A percentile compares a stretch with the other conserved stretches of the same genome.
Evolutionary conservation across 176 grass and related monocot genomes (phyloP).

Genomic region (Triticum monococcum): DNA sequence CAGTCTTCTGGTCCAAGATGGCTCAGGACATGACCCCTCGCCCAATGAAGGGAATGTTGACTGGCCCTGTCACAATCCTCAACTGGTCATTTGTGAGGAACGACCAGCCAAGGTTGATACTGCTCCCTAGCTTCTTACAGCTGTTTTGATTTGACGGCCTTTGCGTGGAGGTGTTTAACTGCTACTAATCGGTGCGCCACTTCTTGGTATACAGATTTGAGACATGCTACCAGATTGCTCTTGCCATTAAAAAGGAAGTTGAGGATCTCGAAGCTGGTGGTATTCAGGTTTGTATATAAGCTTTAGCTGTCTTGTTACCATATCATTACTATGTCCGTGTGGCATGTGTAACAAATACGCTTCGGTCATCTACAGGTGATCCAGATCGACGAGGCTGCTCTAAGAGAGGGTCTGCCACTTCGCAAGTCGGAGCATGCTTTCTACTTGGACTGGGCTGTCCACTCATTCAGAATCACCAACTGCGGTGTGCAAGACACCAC

Average conservation of each 20-base stretch:
- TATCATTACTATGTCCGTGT: constrained; percentile 5
- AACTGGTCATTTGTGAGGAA: constrained; percentile 99
- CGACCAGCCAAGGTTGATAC: constrained; percentile 82
- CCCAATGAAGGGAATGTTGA: constrained; percentile 99
- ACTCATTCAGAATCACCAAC: constrained; percentile 98
- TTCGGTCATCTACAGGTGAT: constrained; percentile 64
- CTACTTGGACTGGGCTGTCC: constrained; percentile 93
- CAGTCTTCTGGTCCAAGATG: constrained; percentile 86
- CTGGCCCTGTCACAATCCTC: constrained; percentile 93
- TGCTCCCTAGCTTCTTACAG: constrained; percentile 1
- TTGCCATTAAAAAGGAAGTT: constrained; percentile 96
- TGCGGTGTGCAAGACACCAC: constrained; percentile 83
- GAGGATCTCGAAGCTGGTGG: constrained; percentile 86
- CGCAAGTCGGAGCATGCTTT: constrained; percentile 91
- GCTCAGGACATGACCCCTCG: constrained; percentile 93
- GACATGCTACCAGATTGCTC: constrained; percentile 98
- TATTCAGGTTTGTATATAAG: constrained; percentile 61
- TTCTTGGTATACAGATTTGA: constrained; percentile 55
- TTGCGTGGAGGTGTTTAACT: constrained; percentile 15
- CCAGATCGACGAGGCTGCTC: constrained; percentile 95
- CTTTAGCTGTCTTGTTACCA: background rate
- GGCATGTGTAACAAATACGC: background rate
- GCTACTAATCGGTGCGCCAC: background rate
- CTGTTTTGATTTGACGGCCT: background rate
- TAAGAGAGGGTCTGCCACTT: constrained; percentile 84